Conservation (phyloP, 2,329 filamentous ascomycete genomes). For the Scedosporium minutisporum region DNA sequence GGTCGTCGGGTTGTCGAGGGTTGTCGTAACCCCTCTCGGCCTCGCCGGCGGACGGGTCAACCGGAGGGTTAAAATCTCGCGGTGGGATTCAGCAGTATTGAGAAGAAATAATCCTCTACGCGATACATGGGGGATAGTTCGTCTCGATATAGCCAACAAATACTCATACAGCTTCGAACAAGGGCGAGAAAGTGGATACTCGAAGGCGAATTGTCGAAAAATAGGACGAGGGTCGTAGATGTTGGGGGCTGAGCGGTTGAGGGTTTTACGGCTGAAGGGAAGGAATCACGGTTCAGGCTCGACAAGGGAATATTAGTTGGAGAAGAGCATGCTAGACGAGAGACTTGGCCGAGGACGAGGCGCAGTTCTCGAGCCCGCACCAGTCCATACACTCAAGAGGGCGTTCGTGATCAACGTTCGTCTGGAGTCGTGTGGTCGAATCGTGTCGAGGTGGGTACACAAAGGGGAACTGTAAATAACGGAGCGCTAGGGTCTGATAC, state of each 20-base stretch:
- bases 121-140: conserved; percentile 1
- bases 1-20: background rate
- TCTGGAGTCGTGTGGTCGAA: background rate
- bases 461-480: background rate
- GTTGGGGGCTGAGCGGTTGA: background rate
- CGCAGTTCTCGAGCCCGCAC: background rate
- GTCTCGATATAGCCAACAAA: background rate
- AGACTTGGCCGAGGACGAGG: background rate
- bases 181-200: background rate
- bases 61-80: background rate
- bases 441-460: background rate
- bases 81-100: background rate
- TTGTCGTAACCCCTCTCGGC: background rate
- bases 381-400: background rate
- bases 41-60: background rate
- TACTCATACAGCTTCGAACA: background rate
- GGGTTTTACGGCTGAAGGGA: background rate
- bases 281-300: background rate
- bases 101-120: background rate
- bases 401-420: background rate
- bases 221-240: background rate
- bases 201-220: background rate
- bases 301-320: background rate
- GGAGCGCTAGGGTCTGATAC: background rate
- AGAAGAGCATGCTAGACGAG: background rate